phyloP scores from a whole-genome alignment of 768 basidiomycete species.

The Mycena crocata region DNA sequence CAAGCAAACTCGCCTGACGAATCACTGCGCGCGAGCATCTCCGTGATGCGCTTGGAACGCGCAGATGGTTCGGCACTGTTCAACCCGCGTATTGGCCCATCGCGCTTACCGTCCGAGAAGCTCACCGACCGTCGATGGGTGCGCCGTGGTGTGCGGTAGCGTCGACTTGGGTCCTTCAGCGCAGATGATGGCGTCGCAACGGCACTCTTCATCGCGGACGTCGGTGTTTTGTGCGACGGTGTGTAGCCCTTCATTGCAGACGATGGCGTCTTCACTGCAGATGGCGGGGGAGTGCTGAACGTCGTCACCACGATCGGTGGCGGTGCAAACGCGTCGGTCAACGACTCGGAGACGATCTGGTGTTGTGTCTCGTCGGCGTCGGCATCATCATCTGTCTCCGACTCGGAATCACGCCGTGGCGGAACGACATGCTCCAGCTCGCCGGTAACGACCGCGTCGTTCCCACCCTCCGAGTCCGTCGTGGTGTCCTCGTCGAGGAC shows the following conservation, averaged over 20 bases:
- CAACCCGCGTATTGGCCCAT: slow-evolving; percentile 87
- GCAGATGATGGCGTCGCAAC: slow-evolving; percentile 67
- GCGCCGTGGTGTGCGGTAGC: slow-evolving; percentile 67
- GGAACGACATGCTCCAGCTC: slow-evolving; percentile 22
- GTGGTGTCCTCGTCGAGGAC: slow-evolving; percentile 57
- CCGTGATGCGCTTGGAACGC: slow-evolving; percentile 84
- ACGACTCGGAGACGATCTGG: slow-evolving; percentile 9
- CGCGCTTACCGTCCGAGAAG: slow-evolving; percentile 94
- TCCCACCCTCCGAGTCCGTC: slow-evolving; percentile 64
- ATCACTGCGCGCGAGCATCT: slow-evolving; percentile 81
- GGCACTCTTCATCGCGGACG: slow-evolving; percentile 16
- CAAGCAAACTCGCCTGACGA: slow-evolving; percentile 39
- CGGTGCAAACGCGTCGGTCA: slow-evolving; percentile 31
- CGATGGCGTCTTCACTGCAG: slow-evolving; percentile 23
- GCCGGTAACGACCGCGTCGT: slow-evolving; percentile 47
- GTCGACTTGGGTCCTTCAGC: slow-evolving; percentile 65
- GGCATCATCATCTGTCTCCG: slow-evolving; percentile 27
- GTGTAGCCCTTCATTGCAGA: slow-evolving; percentile 12
- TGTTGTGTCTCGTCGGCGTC: not conserved
- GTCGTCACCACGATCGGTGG: slow-evolving; percentile 30
- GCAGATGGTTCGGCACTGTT: slow-evolving; percentile 62
- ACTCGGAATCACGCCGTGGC: slow-evolving; percentile 14
- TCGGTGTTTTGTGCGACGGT: too few relatives aligned
- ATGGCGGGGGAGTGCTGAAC: slow-evolving; percentile 26
- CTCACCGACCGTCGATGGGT: slow-evolving; percentile 88